These are phyloP conservation scores for Aschersonia sp. DNA, from an alignment of 2,329 filamentous ascomycete genomes.

Conservation along the genomic window DNA sequence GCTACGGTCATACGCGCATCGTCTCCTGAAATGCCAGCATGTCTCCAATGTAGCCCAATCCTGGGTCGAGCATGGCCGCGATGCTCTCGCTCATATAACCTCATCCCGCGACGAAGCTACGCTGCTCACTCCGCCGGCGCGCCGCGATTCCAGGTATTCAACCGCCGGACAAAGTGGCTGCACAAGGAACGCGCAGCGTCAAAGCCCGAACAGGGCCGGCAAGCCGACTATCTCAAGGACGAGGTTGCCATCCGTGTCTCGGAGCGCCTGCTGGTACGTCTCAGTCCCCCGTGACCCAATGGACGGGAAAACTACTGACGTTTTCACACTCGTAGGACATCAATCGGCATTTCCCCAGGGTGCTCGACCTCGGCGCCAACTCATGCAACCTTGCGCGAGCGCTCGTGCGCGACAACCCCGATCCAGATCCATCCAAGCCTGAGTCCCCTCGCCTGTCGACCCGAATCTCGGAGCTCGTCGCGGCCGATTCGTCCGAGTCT, in stretches of 20 bases:
- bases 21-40: slow-evolving; percentile 15
- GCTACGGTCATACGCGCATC: too few species aligned
- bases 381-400: slow-evolving; percentile 86
- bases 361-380: slow-evolving; percentile 88
- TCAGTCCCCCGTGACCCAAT: not conserved
- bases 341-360: slow-evolving; percentile 70
- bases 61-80: slow-evolving; percentile 12
- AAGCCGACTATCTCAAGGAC: slow-evolving; percentile 85
- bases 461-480: slow-evolving; percentile 61
- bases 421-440: slow-evolving; percentile 41
- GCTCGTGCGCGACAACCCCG: slow-evolving; percentile 56
- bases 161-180: slow-evolving; percentile 70
- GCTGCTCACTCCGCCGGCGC: slow-evolving; percentile 66
- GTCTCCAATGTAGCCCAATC: slow-evolving; percentile 10
- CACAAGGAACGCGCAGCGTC: slow-evolving; percentile 79
- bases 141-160: slow-evolving; percentile 82
- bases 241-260: slow-evolving; percentile 76
- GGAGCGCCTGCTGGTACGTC: slow-evolving; percentile 62
- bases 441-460: slow-evolving; percentile 51
- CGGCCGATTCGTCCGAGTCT: slow-evolving; percentile 65
- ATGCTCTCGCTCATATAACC: slow-evolving; percentile 6
- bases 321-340: slow-evolving; percentile 50
- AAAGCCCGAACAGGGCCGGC: slow-evolving; percentile 55
- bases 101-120: slow-evolving; percentile 39
- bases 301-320: not conserved